Conservation (phyloP, 768 basidiomycete species). For the Termitomyces bulborhizus region DNA sequence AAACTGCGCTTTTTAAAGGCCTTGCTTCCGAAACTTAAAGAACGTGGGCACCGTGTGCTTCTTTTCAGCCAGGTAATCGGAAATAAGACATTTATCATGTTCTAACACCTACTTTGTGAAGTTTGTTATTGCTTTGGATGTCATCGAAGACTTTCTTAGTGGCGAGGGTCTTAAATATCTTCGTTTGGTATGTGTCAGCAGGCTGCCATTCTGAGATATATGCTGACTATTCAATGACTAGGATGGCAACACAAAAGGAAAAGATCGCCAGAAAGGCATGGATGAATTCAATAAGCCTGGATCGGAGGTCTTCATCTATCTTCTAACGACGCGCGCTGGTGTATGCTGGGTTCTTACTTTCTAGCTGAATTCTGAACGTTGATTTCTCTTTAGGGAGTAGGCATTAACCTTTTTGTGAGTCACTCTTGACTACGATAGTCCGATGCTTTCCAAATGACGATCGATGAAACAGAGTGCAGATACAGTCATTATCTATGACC, state of each 20-base stretch:
- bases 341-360: constrained; percentile 22
- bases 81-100: neutral
- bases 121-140: constrained; percentile 85
- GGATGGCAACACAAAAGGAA: constrained; percentile 88
- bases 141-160: constrained; percentile 82
- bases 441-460: neutral
- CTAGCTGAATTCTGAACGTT: neutral
- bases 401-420: constrained; percentile 71
- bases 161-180: constrained; percentile 80
- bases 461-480: constrained; percentile 66
- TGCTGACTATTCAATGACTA: constrained; percentile 22
- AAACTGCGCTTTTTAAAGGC: constrained; percentile 76
- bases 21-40: constrained; percentile 77
- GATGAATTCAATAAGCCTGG: constrained; percentile 87
- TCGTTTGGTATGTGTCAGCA: constrained; percentile 51
- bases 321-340: constrained; percentile 89
- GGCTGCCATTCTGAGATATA: neutral
- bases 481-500: constrained; percentile 90
- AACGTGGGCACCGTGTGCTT: constrained; percentile 82
- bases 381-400: constrained; percentile 53
- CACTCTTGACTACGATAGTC: neutral
- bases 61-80: constrained; percentile 81
- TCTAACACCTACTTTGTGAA: constrained; percentile 22
- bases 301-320: constrained; percentile 87
- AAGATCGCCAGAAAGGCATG: constrained; percentile 88